Percentiles rank a stretch among this genome's conserved stretches.
Evolutionary conservation across 805 yeast species (phyloP).

Genomic region (Schizosaccharomyces japonicus): DNA sequence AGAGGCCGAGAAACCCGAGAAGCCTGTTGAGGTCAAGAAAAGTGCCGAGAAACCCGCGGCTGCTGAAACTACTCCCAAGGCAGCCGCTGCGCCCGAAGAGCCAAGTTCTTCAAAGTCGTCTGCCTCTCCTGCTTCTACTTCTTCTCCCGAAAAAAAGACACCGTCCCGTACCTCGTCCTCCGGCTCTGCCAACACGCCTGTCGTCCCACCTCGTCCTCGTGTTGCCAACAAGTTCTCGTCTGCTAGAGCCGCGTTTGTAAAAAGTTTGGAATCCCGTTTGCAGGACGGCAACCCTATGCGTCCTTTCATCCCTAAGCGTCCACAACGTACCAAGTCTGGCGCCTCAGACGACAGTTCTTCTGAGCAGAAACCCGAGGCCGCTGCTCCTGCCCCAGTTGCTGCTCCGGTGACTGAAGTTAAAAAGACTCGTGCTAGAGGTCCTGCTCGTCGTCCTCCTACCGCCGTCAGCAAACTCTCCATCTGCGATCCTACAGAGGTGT

Average conservation of each 20-base stretch:
- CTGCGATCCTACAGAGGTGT: too few species aligned
- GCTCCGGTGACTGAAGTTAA: neutral
- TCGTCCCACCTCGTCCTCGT: too few species aligned
- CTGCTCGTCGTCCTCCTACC: conserved; percentile 1
- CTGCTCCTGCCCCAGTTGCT: neutral
- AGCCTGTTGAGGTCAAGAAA: neutral
- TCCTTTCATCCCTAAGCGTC: neutral
- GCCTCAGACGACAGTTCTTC: neutral
- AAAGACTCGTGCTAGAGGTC: conserved; percentile 1
- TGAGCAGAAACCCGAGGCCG: neutral
- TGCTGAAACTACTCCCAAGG: neutral
- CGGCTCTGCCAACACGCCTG: too few species aligned
- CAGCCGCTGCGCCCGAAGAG: neutral
- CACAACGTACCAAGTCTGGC: neutral
- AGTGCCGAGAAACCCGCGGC: neutral
- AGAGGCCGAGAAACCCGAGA: neutral
- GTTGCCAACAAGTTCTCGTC: neutral
- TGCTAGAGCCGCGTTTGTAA: neutral
- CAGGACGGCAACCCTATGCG: neutral
- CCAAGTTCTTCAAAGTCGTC: neutral
- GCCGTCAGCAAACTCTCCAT: neutral
- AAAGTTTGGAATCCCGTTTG: neutral
- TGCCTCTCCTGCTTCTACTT: neutral
- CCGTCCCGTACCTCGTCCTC: too few species aligned
- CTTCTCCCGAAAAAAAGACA: too few species aligned